Base-by-base conservation (phyloP, 78 protist genomes). In the Dictyostelium purpureum region DNA sequence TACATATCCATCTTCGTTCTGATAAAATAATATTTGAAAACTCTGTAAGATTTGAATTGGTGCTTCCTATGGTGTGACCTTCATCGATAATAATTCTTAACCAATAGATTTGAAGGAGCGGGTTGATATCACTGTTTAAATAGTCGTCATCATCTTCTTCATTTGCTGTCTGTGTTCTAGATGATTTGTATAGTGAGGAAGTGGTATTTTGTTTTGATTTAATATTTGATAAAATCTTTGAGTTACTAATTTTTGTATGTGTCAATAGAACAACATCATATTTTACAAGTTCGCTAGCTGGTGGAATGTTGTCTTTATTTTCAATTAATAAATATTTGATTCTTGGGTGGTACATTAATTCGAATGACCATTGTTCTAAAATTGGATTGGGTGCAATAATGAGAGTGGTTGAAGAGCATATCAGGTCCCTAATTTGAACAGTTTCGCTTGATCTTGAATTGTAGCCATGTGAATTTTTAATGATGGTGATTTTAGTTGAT, bases 41-140 rank as follows among this genome's bases (percentile, higher is more conserved):
- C 12, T 78, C 37, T 26, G 76, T 65, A 5, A 76, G 31, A 19
- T 75, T 75, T 0, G 90, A 70, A 11, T 42, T 40, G 6, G 24
- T 16, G 35, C 52, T 76, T 18, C 80, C 83, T 14, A 88, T 59
- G 0, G 75, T 77, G 47, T 88, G 93, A 19, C 93, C 93, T 52
- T 87, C 93, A 38, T 87, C 93, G 3, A 87, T 37, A 3, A 87
- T 77, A 18, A 87, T 18, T 49, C 93, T 77, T 28, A 43, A 35
- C 85, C 82, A 88, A 52, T 77, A 28, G 1, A 88, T 37, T 40
- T 40, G 70, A 18, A 76, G 40, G 16, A 79, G 21, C 21, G 73
- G 31, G 12, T 74, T n/a, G 33, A 16, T 31, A 63, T 63, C 71
- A 31, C 26, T 31, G 26, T 38, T 18, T 0, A 75, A 38, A 45